Base-by-base conservation (phyloP, 257 asterid genomes). In the Coffea eugenioides region DNA sequence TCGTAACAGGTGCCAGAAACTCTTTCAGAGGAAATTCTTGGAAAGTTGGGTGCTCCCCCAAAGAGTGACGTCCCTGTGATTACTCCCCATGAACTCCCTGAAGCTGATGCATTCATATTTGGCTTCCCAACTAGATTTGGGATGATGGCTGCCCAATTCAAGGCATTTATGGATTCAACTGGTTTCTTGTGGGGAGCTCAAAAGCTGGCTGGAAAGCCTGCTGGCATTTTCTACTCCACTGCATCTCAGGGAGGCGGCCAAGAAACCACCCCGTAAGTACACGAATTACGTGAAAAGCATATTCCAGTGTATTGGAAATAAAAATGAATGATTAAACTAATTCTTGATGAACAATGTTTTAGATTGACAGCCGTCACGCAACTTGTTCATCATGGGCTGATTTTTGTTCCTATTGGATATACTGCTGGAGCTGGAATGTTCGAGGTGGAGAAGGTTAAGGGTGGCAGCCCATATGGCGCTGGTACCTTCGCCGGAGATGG, bases 181-280 rank as follows among this genome's bases (percentile, higher is more conserved):
- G 91, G 94, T 16, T 81, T 87, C 51, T 79, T 85, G 0, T 90
- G 94, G 94, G 83, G 82, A 76, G 69, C 80, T 20, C 91, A 86
- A 78, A 80, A 82, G 45, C 87, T 90, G 0, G 92, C 92, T 0
- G 92, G 94, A n/a, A 90, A 90, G 71, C 91, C 92, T 0, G 89
- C 91, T 6, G 91, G 92, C 6, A 52, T 90, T 69, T 90, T 90
- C 80, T 87, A 51, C 76, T 81, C 89, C 86, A 88, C 90, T 5
- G 92, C 86, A 59, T 85, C 94, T n/a, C 91, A 87, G 71, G 92
- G 90, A 11, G 92, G 91, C 8, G 92, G 94, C 6, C 92, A 90
- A 51, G 92, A 89, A 65, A 89, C 91, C 21, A 89, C 92, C 3
- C 49, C 91, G 91, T 89, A 70, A 81, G 86, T 57, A 20, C 25